These are phyloP conservation scores for Penicillium vulpinum DNA, from an alignment of 2,329 filamentous ascomycete genomes.

Conservation along the genomic window DNA sequence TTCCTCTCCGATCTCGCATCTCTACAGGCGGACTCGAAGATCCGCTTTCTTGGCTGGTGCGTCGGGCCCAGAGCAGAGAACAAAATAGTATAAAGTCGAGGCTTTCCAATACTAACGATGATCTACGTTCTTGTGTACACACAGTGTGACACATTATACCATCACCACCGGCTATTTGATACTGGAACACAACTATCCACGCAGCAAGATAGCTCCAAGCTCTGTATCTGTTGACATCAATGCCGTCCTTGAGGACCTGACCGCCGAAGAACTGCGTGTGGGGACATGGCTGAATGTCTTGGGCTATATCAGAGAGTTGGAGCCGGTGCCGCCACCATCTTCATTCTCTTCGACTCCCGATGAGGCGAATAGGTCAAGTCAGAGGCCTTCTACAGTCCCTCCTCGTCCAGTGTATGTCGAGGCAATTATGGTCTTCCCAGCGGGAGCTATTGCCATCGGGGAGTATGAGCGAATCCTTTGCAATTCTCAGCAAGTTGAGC, in stretches of 20 bases:
- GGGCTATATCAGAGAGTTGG: slow-evolving; percentile 64
- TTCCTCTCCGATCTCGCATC: slow-evolving; percentile 63
- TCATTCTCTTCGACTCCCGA: slow-evolving; percentile 19
- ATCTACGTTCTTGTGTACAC: slow-evolving; percentile 18
- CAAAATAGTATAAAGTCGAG: not conserved
- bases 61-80: slow-evolving; percentile 30
- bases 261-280: slow-evolving; percentile 62
- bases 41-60: slow-evolving; percentile 91
- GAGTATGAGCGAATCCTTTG: slow-evolving; percentile 66
- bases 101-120: not conserved
- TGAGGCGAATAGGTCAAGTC: slow-evolving; percentile 1
- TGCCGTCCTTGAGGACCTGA: slow-evolving; percentile 67
- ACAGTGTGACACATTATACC: slow-evolving; percentile 61
- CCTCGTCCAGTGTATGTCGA: slow-evolving; percentile 58
- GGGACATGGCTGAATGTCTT: slow-evolving; percentile 91
- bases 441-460: slow-evolving; percentile 69
- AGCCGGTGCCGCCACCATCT: not conserved
- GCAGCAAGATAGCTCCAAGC: slow-evolving; percentile 39
- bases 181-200: slow-evolving; percentile 66
- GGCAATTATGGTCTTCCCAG: slow-evolving; percentile 74
- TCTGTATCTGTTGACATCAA: slow-evolving; percentile 67
- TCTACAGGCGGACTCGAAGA: slow-evolving; percentile 66
- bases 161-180: slow-evolving; percentile 60
- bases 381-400: slow-evolving; percentile 4
- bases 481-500: slow-evolving; percentile 38